A percentile compares a stretch with the other conserved stretches of the same genome.
Evolutionary conservation across 805 yeast genomes (phyloP).

Genomic region (Wickerhamomyces ciferrii): DNA sequence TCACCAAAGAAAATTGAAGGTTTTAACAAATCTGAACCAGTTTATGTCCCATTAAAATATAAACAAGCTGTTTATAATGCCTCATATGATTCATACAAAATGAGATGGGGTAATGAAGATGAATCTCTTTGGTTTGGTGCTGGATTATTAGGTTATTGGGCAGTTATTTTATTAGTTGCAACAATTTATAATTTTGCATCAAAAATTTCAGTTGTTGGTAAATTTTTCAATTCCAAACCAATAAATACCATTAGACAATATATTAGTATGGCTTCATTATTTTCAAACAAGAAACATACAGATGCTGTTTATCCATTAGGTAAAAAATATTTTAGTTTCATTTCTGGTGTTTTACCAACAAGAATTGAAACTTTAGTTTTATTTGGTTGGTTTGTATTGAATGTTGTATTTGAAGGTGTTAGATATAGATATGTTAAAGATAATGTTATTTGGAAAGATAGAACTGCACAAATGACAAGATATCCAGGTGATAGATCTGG

Average conservation of each 20-base stretch:
- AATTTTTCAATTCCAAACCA: not conserved
- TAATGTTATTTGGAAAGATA: slow-evolving; percentile 14
- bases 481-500: slow-evolving; percentile 23
- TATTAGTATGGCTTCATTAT: slow-evolving; percentile 1
- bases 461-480: slow-evolving; percentile 15
- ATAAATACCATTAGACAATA: slow-evolving; percentile 2
- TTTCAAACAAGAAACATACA: slow-evolving; percentile 2
- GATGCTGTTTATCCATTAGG: slow-evolving; percentile 35
- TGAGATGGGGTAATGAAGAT: slow-evolving; percentile 27
- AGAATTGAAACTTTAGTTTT: slow-evolving; percentile 24
- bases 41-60: slow-evolving; percentile 28
- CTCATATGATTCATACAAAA: slow-evolving; percentile 14
- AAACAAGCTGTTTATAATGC: slow-evolving; percentile 18
- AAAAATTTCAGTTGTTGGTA: slow-evolving; percentile 1
- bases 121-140: slow-evolving; percentile 38
- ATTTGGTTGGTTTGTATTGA: slow-evolving; percentile 26
- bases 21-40: slow-evolving; percentile 25
- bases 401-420: slow-evolving; percentile 10
- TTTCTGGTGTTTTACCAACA: slow-evolving; percentile 18
- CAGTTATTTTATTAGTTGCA: slow-evolving; percentile 31
- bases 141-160: slow-evolving; percentile 41
- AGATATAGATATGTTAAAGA: slow-evolving; percentile 12
- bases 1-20: slow-evolving; percentile 23
- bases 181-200: slow-evolving; percentile 18
- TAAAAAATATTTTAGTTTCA: slow-evolving; percentile 34